Evolutionary conservation across 1,139 yeast genomes (phyloP).

Genomic region (Starmera stellimalicola): DNA sequence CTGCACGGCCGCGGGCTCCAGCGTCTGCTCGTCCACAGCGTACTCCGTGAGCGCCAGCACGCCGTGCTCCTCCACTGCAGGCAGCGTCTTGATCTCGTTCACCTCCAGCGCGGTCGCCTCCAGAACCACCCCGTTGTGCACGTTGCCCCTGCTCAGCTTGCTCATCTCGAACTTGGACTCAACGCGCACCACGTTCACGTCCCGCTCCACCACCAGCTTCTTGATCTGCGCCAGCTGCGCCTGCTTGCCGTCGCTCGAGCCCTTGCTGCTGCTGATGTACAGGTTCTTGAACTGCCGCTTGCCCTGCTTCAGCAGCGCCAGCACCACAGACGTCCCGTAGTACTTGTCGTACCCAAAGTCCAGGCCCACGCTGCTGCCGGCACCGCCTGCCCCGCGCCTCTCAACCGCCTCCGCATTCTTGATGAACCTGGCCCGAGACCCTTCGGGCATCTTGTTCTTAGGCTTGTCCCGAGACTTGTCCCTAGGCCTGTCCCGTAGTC

Average conservation of each 20-base stretch:
- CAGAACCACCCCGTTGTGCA: slow-evolving; percentile 75
- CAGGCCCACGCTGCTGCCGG: slow-evolving; percentile 26
- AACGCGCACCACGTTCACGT: slow-evolving; percentile 34
- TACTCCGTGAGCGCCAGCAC: slow-evolving; percentile 5
- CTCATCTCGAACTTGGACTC: slow-evolving; percentile 51
- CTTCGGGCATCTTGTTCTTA: too few relatives aligned
- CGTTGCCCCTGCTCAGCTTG: slow-evolving; percentile 53
- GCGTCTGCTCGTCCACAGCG: slow-evolving; percentile 12
- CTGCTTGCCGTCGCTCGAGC: slow-evolving; percentile 25
- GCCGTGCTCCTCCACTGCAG: slow-evolving; percentile 22
- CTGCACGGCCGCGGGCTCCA: slow-evolving; percentile 3
- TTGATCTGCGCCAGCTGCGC: slow-evolving; percentile 30
- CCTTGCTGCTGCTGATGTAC: neutral
- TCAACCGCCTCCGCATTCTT: slow-evolving; percentile 13
- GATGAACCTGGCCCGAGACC: too few relatives aligned
- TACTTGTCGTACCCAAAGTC: slow-evolving; percentile 44
- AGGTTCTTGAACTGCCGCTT: slow-evolving; percentile 14
- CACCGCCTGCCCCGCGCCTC: slow-evolving; percentile 3
- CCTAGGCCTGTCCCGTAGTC: slow-evolving; percentile 9
- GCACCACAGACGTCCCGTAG: slow-evolving; percentile 70
- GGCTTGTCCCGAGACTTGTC: too few relatives aligned
- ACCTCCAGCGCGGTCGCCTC: slow-evolving; percentile 53
- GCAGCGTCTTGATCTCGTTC: slow-evolving; percentile 32
- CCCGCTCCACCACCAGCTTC: slow-evolving; percentile 34
- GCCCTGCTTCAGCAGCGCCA: slow-evolving; percentile 59